Evolutionary conservation across 176 grass and related monocot species (phyloP), one percentile per base, ranked within the genome.

Genomic region (Eleusine indica): DNA sequence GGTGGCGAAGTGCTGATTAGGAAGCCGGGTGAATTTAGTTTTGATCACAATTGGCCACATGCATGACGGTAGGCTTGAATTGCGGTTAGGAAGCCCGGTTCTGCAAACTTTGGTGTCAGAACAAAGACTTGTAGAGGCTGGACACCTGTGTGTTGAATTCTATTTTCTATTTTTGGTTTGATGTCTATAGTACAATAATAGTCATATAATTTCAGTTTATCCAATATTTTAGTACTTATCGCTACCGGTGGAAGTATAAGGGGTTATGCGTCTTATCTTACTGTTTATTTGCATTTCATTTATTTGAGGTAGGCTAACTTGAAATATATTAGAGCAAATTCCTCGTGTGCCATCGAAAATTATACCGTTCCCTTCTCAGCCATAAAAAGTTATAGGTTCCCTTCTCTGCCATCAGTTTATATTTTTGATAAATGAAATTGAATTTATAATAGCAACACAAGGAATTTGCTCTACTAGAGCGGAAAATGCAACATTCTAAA

Each of bases 221-320:
- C 19, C 46, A 5, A 8, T 35, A 35, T 35, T 57, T 17, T 17
- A 35, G 30, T 53, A 29, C 5, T 46, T 49, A 25, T 25, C 25
- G 25, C 25, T 25, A 2, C 66, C 39, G 39, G 64, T 18, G 39
- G 32, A 46, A 68, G 21, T 39, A 51, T 88, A 56, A 69, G 22
- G 43, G 64, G 44, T 44, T 80, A 58, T 38, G 3, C 37, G n/a
- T n/a, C 32, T 75, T 43, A 32, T n/a, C 32, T 75, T 43, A 25
- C 43, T 78, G 47, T 16, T 22, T 61, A 39, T 60, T 51, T 19
- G 70, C 41, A 77, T 28, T 85, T 77, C 43, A 62, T 56, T 54
- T 44, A 64, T 70, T 75, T 42, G n/a, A 49, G 43, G 41, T 32
- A 29, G 22, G 67, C 4, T 53, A 53, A 13, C 51, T 53, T 46